Conservation (phyloP, 139 green algal species). For the Chlorella sp. region DNA sequence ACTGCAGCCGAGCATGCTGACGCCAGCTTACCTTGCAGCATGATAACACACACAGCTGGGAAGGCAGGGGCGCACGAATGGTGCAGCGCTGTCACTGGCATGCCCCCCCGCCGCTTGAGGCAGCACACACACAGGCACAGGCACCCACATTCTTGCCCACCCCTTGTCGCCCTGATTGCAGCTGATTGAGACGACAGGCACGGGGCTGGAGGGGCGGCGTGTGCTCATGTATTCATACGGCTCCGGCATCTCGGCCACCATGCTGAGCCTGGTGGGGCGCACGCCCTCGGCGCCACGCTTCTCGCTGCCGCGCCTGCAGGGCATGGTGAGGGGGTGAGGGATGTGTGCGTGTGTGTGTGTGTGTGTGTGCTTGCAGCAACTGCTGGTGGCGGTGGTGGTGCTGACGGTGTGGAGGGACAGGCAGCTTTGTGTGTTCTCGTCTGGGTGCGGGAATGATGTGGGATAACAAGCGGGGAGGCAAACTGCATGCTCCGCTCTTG, state of each 20-base stretch:
- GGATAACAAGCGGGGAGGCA: no score
- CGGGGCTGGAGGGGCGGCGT: constrained; percentile 49
- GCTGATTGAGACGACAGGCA: constrained; percentile 61
- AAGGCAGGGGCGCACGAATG: not conserved
- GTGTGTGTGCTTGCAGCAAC: no score
- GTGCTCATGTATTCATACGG: constrained; percentile 86
- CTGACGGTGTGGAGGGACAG: no score
- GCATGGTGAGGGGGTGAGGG: constrained; percentile 24
- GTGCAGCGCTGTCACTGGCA: not conserved
- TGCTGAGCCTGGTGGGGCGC: constrained; percentile 67
- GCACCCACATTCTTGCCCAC: not conserved
- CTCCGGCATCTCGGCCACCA: constrained; percentile 65
- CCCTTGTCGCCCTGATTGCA: not conserved
- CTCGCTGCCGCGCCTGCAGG: constrained; percentile 39
- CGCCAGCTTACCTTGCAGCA: not conserved
- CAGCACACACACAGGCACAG: not conserved
- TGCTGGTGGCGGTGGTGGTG: no score
- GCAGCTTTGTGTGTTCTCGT: no score
- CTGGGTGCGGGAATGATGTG: no score
- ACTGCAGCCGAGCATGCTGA: not conserved
- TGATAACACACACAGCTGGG: not conserved
- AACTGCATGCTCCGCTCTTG: no score
- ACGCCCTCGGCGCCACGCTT: constrained; percentile 37
- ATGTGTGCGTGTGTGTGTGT: no score
- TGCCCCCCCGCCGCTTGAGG: not conserved